Evolutionary conservation across 1,284 basidiomycete species (phyloP), one percentile per base, ranked within the genome.

Genomic region (Ustilago nuda): DNA sequence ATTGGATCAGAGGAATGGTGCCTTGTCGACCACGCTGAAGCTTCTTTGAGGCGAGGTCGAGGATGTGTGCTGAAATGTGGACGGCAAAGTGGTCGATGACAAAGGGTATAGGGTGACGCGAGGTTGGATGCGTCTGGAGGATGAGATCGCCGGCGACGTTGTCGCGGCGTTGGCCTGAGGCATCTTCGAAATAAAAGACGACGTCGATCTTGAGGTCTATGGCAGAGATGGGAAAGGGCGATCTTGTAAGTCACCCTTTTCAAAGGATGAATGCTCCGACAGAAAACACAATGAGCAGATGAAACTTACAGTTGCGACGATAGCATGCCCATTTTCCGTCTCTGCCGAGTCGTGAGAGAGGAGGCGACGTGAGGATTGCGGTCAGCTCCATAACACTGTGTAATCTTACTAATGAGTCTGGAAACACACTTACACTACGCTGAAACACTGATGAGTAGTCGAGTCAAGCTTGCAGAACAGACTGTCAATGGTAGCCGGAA

Each of bases 271-370:
- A 9, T 39, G 37, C 9, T 11, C 11, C 37, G 15, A 39, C 37
- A 39, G 15, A 27, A 39, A 36, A 8, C 6, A 36, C 8, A 8
- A 17, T 2, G 13, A 36, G 41, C 61, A 48, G 43, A 55, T 46
- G 50, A 52, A n/a, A 53, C 51, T 36, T 53, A 48, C 39, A 77
- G 58, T 77, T 77, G 9, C 75, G 70, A 43, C 75, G 75, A 43
- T 77, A 77, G 53, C 75, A 77, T 12, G 75, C 75, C 75, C 75
- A 77, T 27, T 77, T 77, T 19, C 71, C 75, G 36, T 77, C 75
- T 3, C 51, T 53, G 51, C 12, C 27, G 41, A 17, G 15, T 17
- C n/a, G 11, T 57, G 50, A 32, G 39, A 13, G 32, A 4, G 9
- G 51, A 35, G 5, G 33, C 30, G 15, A 51, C 15, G 48, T 17